Conservation (phyloP, 139 green algal genomes). For the Chlamydomonas sp. region DNA sequence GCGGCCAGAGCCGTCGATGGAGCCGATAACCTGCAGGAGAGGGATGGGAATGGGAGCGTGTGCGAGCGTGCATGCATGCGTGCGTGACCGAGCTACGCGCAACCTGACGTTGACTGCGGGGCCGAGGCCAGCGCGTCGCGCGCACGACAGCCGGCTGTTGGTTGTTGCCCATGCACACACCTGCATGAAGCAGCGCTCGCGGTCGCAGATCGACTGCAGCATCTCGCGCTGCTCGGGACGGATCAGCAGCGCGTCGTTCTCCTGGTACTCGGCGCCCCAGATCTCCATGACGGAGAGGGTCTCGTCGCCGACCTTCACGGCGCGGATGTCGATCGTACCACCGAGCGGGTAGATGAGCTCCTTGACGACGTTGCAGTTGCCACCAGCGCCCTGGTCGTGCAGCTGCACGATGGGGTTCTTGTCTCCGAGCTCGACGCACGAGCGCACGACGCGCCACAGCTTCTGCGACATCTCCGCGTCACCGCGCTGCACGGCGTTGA, state of each 20-base stretch:
- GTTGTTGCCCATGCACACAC: conserved; percentile 25
- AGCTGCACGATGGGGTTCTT: conserved; percentile 92
- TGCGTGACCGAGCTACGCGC: no score
- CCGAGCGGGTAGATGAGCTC: conserved; percentile 98
- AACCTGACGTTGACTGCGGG: no score
- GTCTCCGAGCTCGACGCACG: conserved; percentile 91
- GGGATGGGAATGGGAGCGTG: no score
- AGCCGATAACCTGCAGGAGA: conserved; percentile 78
- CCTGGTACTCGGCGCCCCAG: conserved; percentile 99
- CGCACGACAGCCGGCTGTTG: not conserved
- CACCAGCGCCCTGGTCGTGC: conserved; percentile 89
- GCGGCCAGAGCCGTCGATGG: conserved; percentile 80
- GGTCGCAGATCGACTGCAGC: conserved; percentile 78
- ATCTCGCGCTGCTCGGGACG: conserved; percentile 57
- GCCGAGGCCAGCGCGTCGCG: not conserved
- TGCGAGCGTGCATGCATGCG: no score
- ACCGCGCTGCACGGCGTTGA: conserved; percentile 96
- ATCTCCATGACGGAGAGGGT: conserved; percentile 99
- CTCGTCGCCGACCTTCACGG: conserved; percentile 77
- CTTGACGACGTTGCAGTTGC: conserved; percentile 99
- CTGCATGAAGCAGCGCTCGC: conserved; percentile 89
- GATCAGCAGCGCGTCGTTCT: conserved; percentile 94
- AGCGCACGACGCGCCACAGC: conserved; percentile 94
- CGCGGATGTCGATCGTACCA: conserved; percentile 88
- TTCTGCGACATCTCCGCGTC: conserved; percentile 97